phyloP scores from a whole-genome alignment of 768 basidiomycete genomes.

The Mycena alexandri region DNA sequence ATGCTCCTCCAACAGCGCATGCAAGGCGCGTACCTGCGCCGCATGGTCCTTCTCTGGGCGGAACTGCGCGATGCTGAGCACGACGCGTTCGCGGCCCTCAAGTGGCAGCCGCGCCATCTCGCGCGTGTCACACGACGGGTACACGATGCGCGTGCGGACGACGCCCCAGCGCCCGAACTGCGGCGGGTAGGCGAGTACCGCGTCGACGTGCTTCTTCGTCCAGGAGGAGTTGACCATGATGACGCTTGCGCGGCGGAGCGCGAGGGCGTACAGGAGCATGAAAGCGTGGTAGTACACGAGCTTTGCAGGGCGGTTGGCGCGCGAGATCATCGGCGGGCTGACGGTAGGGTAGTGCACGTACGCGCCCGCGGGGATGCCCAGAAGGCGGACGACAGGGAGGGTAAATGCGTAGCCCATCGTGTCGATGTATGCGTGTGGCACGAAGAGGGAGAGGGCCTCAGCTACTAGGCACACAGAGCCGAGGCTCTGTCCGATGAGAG shows the following conservation, averaged over 20 bases:
- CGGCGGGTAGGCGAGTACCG: constrained; percentile 67
- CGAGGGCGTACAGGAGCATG: constrained; percentile 84
- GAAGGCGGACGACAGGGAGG: constrained; percentile 77
- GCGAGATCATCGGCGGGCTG: constrained; percentile 91
- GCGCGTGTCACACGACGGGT: constrained; percentile 92
- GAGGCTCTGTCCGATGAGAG: constrained; percentile 90
- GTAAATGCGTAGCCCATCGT: constrained; percentile 99
- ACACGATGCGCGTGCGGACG: constrained; percentile 74
- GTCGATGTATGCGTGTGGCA: constrained; percentile 95
- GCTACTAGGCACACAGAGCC: constrained; percentile 88
- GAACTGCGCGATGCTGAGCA: constrained; percentile 95
- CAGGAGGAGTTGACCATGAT: constrained; percentile 96
- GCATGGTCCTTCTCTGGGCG: constrained; percentile 96
- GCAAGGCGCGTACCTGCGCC: constrained; percentile 80
- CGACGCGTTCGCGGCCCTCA: constrained; percentile 67
- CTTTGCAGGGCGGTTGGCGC: constrained; percentile 68
- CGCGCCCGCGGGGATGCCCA: constrained; percentile 85
- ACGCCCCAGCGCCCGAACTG: constrained; percentile 59
- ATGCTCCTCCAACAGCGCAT: constrained; percentile 65
- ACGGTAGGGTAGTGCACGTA: constrained; percentile 99
- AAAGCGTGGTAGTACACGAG: constrained; percentile 89
- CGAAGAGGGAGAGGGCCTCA: constrained; percentile 83
- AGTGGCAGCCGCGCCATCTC: constrained; percentile 73
- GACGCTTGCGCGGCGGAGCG: constrained; percentile 79
- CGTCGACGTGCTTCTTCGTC: constrained; percentile 88